phyloP scores from a whole-genome alignment of 768 basidiomycete species.

The Rubroboletus satanas region DNA sequence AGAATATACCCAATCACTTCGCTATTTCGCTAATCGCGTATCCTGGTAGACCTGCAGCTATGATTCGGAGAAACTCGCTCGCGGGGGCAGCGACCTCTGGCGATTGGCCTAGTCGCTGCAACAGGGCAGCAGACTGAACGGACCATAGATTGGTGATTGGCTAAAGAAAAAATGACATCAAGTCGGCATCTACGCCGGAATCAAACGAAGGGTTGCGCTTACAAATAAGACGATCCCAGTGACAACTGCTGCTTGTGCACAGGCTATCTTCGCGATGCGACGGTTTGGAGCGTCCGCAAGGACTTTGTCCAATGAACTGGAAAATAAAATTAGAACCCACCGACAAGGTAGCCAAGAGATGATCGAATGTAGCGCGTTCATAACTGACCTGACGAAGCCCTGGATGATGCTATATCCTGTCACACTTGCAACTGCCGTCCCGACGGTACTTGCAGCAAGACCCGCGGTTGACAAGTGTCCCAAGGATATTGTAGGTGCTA shows the following conservation, averaged over 20 bases:
- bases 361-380: slow-evolving; percentile 5
- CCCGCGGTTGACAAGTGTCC: slow-evolving; percentile 53
- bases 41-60: slow-evolving; percentile 43
- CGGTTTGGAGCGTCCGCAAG: slow-evolving; percentile 12
- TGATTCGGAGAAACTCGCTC: slow-evolving; percentile 36
- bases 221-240: slow-evolving; percentile 25
- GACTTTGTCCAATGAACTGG: slow-evolving; percentile 20
- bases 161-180: slow-evolving; percentile 1
- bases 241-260: slow-evolving; percentile 19
- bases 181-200: background rate
- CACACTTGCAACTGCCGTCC: slow-evolving; percentile 38
- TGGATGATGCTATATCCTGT: slow-evolving; percentile 39
- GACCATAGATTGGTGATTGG: slow-evolving; percentile 23
- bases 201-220: background rate
- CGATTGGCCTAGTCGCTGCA: slow-evolving; percentile 37
- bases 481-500: slow-evolving; percentile 35
- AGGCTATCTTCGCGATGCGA: slow-evolving; percentile 15
- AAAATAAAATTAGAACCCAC: slow-evolving; percentile 10
- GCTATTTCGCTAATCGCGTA: slow-evolving; percentile 42
- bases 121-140: slow-evolving; percentile 31
- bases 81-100: slow-evolving; percentile 39
- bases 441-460: slow-evolving; percentile 48
- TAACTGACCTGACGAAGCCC: slow-evolving; percentile 35
- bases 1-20: slow-evolving; percentile 23
- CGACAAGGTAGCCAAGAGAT: background rate